A percentile compares a stretch with the other conserved stretches of the same genome.
Conservation (phyloP, 78 protist species). For the Dictyostelium capitatum region DNA sequence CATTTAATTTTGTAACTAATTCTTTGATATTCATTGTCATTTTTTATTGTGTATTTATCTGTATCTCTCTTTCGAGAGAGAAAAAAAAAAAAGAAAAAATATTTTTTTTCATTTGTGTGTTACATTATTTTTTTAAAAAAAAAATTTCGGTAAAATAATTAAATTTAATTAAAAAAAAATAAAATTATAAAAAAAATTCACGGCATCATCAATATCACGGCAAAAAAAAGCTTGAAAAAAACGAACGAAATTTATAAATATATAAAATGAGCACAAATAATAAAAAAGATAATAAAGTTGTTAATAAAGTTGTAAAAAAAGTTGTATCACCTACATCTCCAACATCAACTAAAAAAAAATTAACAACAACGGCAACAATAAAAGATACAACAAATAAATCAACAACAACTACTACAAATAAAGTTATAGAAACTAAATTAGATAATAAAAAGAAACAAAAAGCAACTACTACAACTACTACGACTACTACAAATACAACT, state of each 20-base stretch:
- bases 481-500: not conserved
- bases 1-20: slow-evolving; percentile 60
- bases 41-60: not conserved
- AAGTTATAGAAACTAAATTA: not conserved
- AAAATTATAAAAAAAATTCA: not conserved
- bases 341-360: not conserved
- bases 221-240: not conserved
- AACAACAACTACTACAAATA: not conserved
- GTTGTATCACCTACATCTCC: too few species aligned
- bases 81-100: not conserved
- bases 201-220: not conserved
- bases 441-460: not conserved
- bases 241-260: not conserved
- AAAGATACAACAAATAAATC: too few species aligned
- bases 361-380: not conserved
- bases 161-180: not conserved
- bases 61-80: not conserved
- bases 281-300: not conserved
- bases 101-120: not conserved
- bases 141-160: not conserved
- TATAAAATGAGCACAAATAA: not conserved
- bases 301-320: not conserved
- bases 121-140: not conserved
- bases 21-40: slow-evolving; percentile 32
- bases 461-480: not conserved